Conservation (phyloP, 2,329 filamentous ascomycete genomes). For the Ophiosphaerella herpotricha region DNA sequence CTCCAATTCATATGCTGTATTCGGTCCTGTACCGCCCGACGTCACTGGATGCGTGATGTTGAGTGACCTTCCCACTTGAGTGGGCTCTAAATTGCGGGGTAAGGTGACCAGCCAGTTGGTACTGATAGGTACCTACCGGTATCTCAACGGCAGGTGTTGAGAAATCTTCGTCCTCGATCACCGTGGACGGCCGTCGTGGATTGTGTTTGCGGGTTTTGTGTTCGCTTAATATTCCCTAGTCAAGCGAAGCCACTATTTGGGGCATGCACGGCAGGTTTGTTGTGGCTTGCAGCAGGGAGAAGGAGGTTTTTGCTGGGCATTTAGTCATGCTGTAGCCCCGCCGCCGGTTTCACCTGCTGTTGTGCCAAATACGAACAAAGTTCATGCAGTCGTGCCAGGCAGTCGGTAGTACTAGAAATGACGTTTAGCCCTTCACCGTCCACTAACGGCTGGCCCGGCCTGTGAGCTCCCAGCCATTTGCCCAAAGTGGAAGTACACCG, state of each 20-base stretch:
- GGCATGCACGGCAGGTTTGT: too few relatives aligned
- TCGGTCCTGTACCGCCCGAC: conserved; percentile 10
- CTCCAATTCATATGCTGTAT: neutral
- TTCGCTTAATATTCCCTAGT: too few relatives aligned
- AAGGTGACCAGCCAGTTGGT: conserved; percentile 13
- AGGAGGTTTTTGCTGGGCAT: too few relatives aligned
- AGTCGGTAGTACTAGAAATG: neutral
- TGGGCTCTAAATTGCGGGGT: conserved; percentile 32
- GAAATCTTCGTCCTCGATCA: too few relatives aligned
- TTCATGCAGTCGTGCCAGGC: conserved; percentile 3
- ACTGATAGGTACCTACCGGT: neutral
- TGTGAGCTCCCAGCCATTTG: neutral
- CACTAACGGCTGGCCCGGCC: neutral
- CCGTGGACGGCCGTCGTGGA: too few relatives aligned
- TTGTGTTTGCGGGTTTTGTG: too few relatives aligned
- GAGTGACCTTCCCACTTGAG: conserved; percentile 25
- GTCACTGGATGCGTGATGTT: conserved; percentile 16
- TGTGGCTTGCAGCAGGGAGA: too few relatives aligned
- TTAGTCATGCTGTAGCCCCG: too few relatives aligned
- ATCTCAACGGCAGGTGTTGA: too few relatives aligned
- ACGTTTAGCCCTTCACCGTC: neutral
- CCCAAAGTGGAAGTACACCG: neutral
- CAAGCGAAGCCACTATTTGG: too few relatives aligned
- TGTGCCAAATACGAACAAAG: neutral
- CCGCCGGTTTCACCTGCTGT: neutral